These are phyloP conservation scores for Pharus latifolius DNA, from an alignment of 176 grass and related monocot genomes.

Conservation along the genomic window DNA sequence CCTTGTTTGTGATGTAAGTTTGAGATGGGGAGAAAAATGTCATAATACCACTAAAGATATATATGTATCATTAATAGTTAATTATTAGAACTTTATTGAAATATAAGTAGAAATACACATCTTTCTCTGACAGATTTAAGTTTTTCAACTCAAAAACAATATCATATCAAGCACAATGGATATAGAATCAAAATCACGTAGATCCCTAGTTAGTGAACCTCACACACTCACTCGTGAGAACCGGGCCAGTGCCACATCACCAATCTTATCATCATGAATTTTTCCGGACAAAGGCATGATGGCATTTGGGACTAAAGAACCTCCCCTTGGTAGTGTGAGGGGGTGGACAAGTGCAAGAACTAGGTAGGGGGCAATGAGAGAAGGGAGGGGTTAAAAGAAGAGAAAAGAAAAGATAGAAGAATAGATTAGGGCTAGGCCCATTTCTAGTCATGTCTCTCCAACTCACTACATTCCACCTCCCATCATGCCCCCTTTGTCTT, in stretches of 20 bases:
- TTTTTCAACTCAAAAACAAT: too few species aligned
- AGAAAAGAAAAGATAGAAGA: background rate
- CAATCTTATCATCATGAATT: constrained; percentile 37
- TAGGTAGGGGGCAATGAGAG: constrained; percentile 18
- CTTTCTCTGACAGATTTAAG: too few species aligned
- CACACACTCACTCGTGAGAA: constrained; percentile 1
- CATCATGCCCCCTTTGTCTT: constrained; percentile 30
- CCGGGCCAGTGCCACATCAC: constrained; percentile 14
- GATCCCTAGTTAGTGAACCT: background rate
- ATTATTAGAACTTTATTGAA: too few species aligned
- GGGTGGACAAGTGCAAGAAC: constrained; percentile 7
- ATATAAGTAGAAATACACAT: too few species aligned
- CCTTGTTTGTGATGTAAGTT: too few species aligned
- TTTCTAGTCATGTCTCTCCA: constrained; percentile 41
- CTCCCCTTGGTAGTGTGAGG: background rate
- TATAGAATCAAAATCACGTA: background rate
- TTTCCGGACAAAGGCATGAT: constrained; percentile 25
- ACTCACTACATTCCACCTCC: constrained; percentile 39
- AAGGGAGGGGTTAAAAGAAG: background rate
- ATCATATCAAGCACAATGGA: background rate
- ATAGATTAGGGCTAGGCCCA: constrained; percentile 4
- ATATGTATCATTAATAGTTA: too few species aligned
- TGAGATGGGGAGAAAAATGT: too few species aligned
- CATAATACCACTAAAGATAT: too few species aligned
- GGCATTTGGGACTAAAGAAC: background rate